Evolutionary conservation across 202 grass and related monocot species (phyloP).

Genomic region (Schoenoplectus triqueter): DNA sequence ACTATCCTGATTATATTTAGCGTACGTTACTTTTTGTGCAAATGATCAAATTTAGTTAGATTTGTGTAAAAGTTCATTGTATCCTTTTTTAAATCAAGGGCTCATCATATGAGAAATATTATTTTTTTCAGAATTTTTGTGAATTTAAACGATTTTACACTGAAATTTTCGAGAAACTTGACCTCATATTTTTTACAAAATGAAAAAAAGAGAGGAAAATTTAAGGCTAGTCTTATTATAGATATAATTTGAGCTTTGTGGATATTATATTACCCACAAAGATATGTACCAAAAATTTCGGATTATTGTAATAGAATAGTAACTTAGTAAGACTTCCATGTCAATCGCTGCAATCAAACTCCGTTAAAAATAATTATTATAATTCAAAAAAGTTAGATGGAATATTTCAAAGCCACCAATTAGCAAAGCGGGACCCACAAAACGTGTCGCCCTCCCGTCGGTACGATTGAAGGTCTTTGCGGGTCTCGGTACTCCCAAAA

Average conservation of each 20-base stretch:
- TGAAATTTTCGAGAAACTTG: background rate
- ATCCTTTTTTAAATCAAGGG: too few species aligned
- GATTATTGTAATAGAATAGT: background rate
- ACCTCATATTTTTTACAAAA: background rate
- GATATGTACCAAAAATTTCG: background rate
- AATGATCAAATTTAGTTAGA: too few species aligned
- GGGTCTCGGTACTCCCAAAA: conserved; percentile 22
- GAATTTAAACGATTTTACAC: background rate
- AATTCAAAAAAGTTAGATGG: background rate
- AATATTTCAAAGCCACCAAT: conserved; percentile 21
- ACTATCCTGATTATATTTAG: too few species aligned
- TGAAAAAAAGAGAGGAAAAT: too few species aligned
- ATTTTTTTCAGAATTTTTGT: background rate
- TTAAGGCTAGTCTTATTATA: background rate
- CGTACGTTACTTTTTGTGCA: too few species aligned
- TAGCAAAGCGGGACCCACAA: background rate
- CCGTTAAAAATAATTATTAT: background rate
- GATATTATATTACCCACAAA: background rate
- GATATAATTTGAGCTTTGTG: background rate
- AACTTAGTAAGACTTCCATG: background rate
- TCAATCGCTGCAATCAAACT: background rate
- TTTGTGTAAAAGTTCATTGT: too few species aligned
- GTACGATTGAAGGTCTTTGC: background rate
- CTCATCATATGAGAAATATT: too few species aligned
- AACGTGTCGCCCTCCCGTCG: conserved; percentile 25